Evolutionary conservation across 371 early-diverging fungal species (phyloP).

Genomic region (Phascolomyces articulosus): DNA sequence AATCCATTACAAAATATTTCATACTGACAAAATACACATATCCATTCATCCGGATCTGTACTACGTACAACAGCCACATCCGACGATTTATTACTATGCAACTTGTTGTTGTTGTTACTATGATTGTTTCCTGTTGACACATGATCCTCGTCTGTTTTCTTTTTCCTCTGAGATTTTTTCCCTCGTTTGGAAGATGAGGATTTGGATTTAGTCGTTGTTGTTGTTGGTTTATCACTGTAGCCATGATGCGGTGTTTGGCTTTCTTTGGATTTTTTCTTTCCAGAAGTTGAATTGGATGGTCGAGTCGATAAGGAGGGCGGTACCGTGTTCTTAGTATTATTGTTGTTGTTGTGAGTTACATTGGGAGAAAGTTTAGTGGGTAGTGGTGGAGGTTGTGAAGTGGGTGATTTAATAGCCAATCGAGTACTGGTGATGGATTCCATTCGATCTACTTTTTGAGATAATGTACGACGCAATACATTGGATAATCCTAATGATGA

Average conservation of each 20-base stretch:
- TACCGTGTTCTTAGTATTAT: neutral
- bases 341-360: neutral
- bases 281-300: neutral
- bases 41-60: conserved; percentile 45
- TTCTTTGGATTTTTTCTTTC: neutral
- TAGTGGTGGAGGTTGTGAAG: neutral
- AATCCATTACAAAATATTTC: conserved; percentile 38
- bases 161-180: neutral
- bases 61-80: conserved; percentile 23
- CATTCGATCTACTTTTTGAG: neutral
- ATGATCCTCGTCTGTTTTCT: no score
- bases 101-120: neutral
- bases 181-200: neutral
- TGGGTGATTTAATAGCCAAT: neutral
- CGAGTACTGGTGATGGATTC: neutral
- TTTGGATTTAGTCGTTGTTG: neutral
- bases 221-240: neutral
- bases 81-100: neutral
- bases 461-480: conserved; percentile 15
- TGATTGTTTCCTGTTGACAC: no score
- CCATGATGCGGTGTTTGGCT: neutral
- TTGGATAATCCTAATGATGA: conserved; percentile 13
- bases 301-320: neutral
- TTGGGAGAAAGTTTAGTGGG: neutral
- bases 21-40: conserved; percentile 49